Percentiles rank a stretch among this genome's conserved stretches.
Evolutionary conservation across 495 filamentous ascomycete genomes (phyloP).

Genomic region (Lepidopterella palustris): DNA sequence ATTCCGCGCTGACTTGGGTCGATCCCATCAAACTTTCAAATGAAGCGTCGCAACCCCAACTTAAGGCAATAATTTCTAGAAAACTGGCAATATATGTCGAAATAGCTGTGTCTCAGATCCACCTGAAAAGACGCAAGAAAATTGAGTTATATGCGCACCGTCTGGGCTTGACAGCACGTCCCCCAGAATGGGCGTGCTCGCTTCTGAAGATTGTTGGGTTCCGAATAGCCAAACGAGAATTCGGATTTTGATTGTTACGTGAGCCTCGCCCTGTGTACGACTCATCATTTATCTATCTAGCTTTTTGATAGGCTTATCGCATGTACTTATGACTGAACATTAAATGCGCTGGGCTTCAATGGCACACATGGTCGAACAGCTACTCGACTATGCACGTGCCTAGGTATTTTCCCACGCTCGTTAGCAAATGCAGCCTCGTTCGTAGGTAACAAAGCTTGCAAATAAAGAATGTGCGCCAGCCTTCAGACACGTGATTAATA

Average conservation of each 20-base stretch:
- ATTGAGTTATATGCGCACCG: background rate
- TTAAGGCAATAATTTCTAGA: background rate
- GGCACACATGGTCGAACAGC: too few species aligned
- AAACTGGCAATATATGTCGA: background rate
- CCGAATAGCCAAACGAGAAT: background rate
- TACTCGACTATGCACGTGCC: too few species aligned
- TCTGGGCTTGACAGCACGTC: background rate
- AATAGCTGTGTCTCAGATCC: background rate
- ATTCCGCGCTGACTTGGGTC: background rate
- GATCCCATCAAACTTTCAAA: background rate
- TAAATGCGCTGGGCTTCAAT: too few species aligned
- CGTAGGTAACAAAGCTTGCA: too few species aligned
- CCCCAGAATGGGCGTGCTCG: background rate
- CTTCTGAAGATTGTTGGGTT: background rate
- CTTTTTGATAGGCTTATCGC: too few species aligned
- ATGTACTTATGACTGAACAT: too few species aligned
- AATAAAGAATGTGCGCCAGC: too few species aligned
- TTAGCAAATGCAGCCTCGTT: too few species aligned
- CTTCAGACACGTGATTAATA: too few species aligned
- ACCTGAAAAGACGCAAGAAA: too few species aligned
- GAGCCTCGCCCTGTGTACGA: background rate
- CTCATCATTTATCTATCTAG: too few species aligned
- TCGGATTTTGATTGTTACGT: background rate
- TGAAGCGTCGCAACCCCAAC: background rate
- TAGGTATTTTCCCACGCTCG: too few species aligned